Base-by-base conservation (phyloP, 495 filamentous ascomycete genomes). In the Letharia lupina region DNA sequence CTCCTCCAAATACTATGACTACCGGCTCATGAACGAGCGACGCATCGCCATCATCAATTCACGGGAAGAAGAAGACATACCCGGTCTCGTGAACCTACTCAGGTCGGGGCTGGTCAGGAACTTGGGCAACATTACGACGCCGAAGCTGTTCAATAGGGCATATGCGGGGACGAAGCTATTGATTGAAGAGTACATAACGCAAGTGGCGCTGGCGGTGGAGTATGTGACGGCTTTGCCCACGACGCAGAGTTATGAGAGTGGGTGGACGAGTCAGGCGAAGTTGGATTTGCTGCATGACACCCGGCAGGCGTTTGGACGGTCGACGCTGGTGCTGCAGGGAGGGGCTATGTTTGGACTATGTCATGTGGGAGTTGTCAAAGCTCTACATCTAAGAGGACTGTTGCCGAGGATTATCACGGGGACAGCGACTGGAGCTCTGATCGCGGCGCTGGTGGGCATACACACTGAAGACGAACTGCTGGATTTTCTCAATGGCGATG, bases 271-370 rank as follows among this genome's bases (percentile, higher is more conserved):
- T 33, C 93, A 96, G 76, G 83, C 84, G 23, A 96, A 96, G 76
- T 78, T 96, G 48, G 90, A 96, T 73, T 80, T 96, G 58, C 77
- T 96, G 61, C 91, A 96, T 72, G 91, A 96, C 78, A 91, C 91
- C 15, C 82, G 93, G 16, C 92, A 94, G 71, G 91, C 91, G 0
- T 96, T 95, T 79, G 93, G 93, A 28, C 81, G 92, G 54, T 92
- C 86, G 48, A 92, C 90, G 3, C 79, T 98, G 57, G 88, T 96
- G 16, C 75, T 98, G 6, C 93, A 96, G 73, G 93, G 93, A 31
- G 93, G 93, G 4, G 88, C 91, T 40, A 92, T 94, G 45, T 98
- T 98, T 70, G 93, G 92, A 0, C 76, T 96, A 9, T 96, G 91
- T 69, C 93, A 98, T 76, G 73, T 97, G 1, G 93, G 93, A 2